Evolutionary conservation across 805 yeast species (phyloP), one percentile per base, ranked within the genome.

Genomic region (Blastobotrys americana): DNA sequence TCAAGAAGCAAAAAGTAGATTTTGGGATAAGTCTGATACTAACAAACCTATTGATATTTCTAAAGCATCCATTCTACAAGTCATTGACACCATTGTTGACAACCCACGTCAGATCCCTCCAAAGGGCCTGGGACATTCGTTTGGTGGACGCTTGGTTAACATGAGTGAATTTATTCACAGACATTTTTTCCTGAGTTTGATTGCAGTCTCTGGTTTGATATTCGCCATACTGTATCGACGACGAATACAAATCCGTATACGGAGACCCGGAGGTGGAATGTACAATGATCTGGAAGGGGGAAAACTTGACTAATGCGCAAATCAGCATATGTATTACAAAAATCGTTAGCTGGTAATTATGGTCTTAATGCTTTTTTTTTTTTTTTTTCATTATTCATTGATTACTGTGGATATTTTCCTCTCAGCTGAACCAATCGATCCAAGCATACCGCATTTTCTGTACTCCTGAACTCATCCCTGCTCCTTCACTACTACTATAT

Each of bases 11-110:
- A 47, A 45, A 10, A 55, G 59, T n/a, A 34, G 46, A 17, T 63
- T 53, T 47, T 63, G 66, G 64, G 66, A 63, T 35, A 41, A 37
- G 34, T 51, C 52, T 17, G 39, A 36, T 4, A 48, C 47, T 20
- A 63, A 64, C 16, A 41, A 46, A 9, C 43, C 39, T 8, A 54
- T 61, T 9, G 46, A 41, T 2, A 46, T 49, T 4, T 52, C 59
- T 9, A 39, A 57, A 37, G 33, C 59, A 8, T 39, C 46, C 18
- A 36, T 57, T 9, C 36, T 55, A n/a, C 57, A 49, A 15, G 43
- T 48, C 8, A 36, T 55, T n/a, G 51, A 47, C 25, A 34, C 38
- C 13, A 42, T 51, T 28, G 27, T 52, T 22, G 42, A 23, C 5
- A 23, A 20, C n/a, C 41, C 49, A 28, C 49, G 42, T 15, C 43